Conservation (phyloP, 768 basidiomycete genomes). For the Lactarius psammicola region DNA sequence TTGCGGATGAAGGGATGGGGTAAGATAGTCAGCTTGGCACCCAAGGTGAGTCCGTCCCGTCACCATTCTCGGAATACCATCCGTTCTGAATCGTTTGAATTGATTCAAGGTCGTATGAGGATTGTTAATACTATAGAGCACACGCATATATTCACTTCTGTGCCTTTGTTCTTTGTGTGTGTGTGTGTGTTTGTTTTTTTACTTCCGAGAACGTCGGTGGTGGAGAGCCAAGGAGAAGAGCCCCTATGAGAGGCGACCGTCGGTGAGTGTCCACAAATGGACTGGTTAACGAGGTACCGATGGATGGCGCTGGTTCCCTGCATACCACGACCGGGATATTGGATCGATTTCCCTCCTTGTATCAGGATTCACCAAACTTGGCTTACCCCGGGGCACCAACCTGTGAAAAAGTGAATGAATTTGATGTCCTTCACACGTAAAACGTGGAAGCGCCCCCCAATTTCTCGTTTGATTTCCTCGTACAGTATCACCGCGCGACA, state of each 20-base stretch:
- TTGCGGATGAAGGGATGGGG: constrained; percentile 91
- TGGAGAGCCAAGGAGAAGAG: background rate
- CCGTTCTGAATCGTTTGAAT: background rate
- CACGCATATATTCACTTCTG: background rate
- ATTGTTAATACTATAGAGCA: background rate
- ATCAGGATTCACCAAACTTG: constrained; percentile 5
- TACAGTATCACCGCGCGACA: background rate
- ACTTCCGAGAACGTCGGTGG: constrained; percentile 12
- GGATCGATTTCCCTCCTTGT: background rate
- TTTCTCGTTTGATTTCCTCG: background rate
- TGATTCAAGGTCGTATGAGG: constrained; percentile 16
- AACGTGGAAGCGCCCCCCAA: constrained; percentile 2
- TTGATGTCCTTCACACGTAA: constrained; percentile 19
- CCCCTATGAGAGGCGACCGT: constrained; percentile 3
- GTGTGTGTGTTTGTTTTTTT: background rate
- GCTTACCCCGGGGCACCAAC: constrained; percentile 4
- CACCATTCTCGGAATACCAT: constrained; percentile 3
- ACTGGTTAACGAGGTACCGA: constrained; percentile 1
- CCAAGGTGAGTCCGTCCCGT: constrained; percentile 57
- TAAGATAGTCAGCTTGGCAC: constrained; percentile 89
- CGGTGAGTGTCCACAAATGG: constrained; percentile 4
- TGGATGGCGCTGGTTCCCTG: constrained; percentile 13
- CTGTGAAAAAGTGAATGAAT: background rate
- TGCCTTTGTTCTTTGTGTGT: constrained; percentile 3
- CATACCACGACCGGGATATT: background rate